Conservation (phyloP, 805 yeast genomes). For the Cyberlindnera nakhonratchasimensis region DNA sequence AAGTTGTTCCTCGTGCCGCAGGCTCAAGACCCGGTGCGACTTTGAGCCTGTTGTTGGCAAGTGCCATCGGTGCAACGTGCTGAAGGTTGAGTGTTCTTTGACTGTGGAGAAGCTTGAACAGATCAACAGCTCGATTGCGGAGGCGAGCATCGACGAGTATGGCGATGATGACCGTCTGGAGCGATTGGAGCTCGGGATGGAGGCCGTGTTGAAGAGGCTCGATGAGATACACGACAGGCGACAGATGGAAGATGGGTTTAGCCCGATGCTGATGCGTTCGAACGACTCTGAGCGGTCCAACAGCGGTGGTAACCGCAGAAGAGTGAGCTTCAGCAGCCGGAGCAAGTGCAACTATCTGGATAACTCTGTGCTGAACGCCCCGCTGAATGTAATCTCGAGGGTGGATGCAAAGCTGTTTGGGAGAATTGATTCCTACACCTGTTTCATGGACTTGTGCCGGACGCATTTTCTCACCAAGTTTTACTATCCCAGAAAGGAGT, state of each 20-base stretch:
- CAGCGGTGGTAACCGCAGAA: slow-evolving; percentile 12
- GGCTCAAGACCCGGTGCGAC: slow-evolving; percentile 57
- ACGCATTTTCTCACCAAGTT: slow-evolving; percentile 42
- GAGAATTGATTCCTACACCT: slow-evolving; percentile 25
- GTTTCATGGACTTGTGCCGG: slow-evolving; percentile 34
- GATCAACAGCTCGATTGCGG: slow-evolving; percentile 17
- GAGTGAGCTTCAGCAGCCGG: slow-evolving; percentile 12
- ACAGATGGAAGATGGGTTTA: background rate
- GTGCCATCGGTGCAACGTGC: slow-evolving; percentile 51
- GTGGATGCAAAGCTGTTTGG: slow-evolving; percentile 40
- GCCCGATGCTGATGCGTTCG: background rate
- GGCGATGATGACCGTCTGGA: slow-evolving; percentile 10
- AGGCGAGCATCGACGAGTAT: slow-evolving; percentile 7
- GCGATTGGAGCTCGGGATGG: slow-evolving; percentile 20
- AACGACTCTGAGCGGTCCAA: background rate
- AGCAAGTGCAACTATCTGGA: slow-evolving; percentile 25
- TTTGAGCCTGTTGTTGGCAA: slow-evolving; percentile 39
- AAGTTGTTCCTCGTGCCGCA: slow-evolving; percentile 51
- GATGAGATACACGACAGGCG: slow-evolving; percentile 7
- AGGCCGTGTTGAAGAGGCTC: slow-evolving; percentile 28
- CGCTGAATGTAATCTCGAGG: slow-evolving; percentile 34
- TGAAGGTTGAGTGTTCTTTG: slow-evolving; percentile 47
- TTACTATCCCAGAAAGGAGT: slow-evolving; percentile 39
- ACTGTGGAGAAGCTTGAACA: slow-evolving; percentile 31
- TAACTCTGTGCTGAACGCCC: slow-evolving; percentile 32